These are phyloP conservation scores for Lentinus brumalis DNA, from an alignment of 768 basidiomycete species.

Conservation along the genomic window DNA sequence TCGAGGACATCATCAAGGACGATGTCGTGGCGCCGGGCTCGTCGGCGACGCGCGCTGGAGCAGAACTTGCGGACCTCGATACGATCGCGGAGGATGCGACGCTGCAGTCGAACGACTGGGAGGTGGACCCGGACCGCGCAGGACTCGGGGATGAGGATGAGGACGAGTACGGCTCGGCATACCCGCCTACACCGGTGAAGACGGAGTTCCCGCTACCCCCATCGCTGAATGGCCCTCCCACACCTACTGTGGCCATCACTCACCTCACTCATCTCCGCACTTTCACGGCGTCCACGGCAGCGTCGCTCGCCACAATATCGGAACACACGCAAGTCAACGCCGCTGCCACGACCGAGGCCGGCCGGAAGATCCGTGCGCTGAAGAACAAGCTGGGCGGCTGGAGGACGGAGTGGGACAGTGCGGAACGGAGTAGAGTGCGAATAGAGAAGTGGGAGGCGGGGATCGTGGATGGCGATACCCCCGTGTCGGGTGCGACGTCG, in stretches of 20 bases:
- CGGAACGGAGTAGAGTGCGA: constrained; percentile 72
- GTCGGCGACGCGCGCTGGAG: constrained; percentile 14
- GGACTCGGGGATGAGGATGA: constrained; percentile 47
- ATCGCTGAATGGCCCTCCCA: constrained; percentile 49
- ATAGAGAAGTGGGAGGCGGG: constrained; percentile 85
- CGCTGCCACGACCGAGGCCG: constrained; percentile 82
- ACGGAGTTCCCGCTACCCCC: constrained; percentile 58
- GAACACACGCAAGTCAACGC: constrained; percentile 90
- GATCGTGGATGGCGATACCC: constrained; percentile 43
- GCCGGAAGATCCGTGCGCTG: constrained; percentile 81
- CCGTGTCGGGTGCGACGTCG: constrained; percentile 29
- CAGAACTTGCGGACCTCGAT: constrained; percentile 23
- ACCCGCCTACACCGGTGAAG: constrained; percentile 52
- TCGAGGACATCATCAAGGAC: constrained; percentile 53
- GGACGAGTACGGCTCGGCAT: constrained; percentile 41
- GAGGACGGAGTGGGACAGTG: constrained; percentile 83
- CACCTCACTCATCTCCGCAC: constrained; percentile 73
- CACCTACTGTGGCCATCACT: constrained; percentile 60
- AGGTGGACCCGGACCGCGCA: constrained; percentile 48
- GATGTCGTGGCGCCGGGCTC: constrained; percentile 30
- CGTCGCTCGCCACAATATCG: constrained; percentile 75
- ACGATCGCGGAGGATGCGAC: constrained; percentile 33
- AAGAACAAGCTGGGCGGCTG: constrained; percentile 83
- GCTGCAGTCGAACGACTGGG: constrained; percentile 51
- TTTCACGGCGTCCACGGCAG: constrained; percentile 72